phyloP scores from a whole-genome alignment of 1,284 basidiomycete genomes.

The Apiotrichum akiyoshidainum region DNA sequence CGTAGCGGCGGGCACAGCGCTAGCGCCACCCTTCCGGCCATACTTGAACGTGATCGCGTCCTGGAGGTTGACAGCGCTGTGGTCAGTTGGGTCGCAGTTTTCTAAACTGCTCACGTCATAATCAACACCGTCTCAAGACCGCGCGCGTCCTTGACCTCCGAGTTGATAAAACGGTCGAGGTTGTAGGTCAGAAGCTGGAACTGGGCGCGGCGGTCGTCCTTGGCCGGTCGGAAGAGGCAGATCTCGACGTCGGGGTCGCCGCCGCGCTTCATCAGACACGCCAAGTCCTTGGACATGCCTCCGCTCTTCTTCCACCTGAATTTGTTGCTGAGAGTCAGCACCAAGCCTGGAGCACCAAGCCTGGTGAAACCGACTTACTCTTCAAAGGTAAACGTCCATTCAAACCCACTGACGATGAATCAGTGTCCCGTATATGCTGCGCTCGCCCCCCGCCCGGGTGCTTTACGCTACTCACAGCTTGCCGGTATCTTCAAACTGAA shows the following conservation, averaged over 20 bases:
- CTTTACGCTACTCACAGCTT: conserved; percentile 33
- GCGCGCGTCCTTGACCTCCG: conserved; percentile 45
- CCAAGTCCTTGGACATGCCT: conserved; percentile 35
- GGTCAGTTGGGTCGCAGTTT: too few species aligned
- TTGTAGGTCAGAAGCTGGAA: conserved; percentile 49
- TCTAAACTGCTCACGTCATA: conserved; percentile 29
- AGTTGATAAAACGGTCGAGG: conserved; percentile 43
- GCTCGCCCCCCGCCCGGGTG: too few species aligned
- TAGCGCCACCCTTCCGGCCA: too few species aligned
- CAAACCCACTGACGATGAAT: conserved; percentile 9
- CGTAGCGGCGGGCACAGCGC: too few species aligned
- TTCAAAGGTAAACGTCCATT: conserved; percentile 49
- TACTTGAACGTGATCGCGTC: conserved; percentile 19
- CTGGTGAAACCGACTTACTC: conserved; percentile 25
- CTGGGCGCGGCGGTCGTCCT: conserved; percentile 3
- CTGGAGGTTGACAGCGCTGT: conserved; percentile 23
- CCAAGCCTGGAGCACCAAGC: background rate
- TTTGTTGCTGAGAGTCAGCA: conserved; percentile 33
- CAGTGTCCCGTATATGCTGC: too few species aligned
- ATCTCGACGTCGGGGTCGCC: conserved; percentile 49
- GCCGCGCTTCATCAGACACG: conserved; percentile 45
- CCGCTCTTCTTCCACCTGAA: conserved; percentile 46
- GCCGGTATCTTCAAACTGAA: conserved; percentile 44
- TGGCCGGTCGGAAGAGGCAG: conserved; percentile 44
- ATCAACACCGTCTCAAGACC: conserved; percentile 45